phyloP scores from a whole-genome alignment of 306 rosid genomes.

The Rosa lucieae region DNA sequence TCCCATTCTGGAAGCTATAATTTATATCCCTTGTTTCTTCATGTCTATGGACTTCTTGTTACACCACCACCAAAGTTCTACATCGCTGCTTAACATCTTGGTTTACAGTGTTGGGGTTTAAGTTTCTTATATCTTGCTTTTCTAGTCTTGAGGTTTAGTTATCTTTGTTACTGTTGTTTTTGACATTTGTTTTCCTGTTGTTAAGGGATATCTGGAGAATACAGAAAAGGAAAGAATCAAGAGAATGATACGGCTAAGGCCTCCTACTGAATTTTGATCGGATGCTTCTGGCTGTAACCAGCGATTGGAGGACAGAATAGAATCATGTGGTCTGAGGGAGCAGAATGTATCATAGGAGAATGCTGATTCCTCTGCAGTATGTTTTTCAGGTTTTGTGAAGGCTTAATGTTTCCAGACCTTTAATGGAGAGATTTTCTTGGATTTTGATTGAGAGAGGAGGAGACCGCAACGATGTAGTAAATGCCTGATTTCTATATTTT shows the following conservation, averaged over 20 bases:
- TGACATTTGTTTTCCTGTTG: slow-evolving; percentile 27
- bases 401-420: not conserved
- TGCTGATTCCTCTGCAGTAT: not conserved
- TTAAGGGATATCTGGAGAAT: slow-evolving; percentile 83
- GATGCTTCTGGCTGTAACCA: not conserved
- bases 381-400: not conserved
- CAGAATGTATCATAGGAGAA: not conserved
- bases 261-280: slow-evolving; percentile 72
- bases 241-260: slow-evolving; percentile 81
- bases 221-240: slow-evolving; percentile 89
- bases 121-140: not conserved
- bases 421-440: not conserved
- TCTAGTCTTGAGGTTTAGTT: not conserved
- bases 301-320: not conserved
- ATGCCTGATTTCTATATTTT: not conserved
- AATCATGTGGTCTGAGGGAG: not conserved
- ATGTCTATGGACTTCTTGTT: not conserved
- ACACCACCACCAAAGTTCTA: not conserved
- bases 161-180: not conserved
- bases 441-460: not conserved
- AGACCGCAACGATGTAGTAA: not conserved
- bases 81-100: not conserved
- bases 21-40: not conserved
- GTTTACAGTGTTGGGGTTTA: not conserved
- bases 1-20: not conserved